A percentile compares a stretch with the other conserved stretches of the same genome.
phyloP scores from a whole-genome alignment of 306 rosid species.

The Astragalus membranaceus region DNA sequence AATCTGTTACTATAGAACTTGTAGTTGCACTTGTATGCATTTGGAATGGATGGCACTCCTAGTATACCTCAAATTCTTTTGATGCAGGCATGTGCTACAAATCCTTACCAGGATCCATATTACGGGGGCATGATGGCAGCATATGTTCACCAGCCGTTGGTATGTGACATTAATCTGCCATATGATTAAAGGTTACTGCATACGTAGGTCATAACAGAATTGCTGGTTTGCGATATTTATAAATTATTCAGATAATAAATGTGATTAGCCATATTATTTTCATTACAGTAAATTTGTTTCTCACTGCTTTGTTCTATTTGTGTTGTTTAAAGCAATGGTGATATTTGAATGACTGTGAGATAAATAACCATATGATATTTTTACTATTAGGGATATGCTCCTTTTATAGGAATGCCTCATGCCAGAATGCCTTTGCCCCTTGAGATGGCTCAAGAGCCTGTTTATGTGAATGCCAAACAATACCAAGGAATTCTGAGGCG shows the following conservation, averaged over 20 bases:
- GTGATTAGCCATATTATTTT: background rate
- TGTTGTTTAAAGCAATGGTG: background rate
- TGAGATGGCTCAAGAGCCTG: slow-evolving; percentile 98
- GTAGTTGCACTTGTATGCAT: slow-evolving; percentile 18
- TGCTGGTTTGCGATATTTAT: background rate
- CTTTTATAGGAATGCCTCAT: slow-evolving; percentile 84
- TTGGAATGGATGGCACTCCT: slow-evolving; percentile 26
- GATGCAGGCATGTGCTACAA: slow-evolving; percentile 83
- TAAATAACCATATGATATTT: slow-evolving; percentile 8
- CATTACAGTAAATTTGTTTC: background rate
- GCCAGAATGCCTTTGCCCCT: slow-evolving; percentile 95
- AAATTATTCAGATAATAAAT: background rate
- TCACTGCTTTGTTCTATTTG: background rate
- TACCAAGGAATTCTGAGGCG: slow-evolving; percentile 95
- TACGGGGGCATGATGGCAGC: slow-evolving; percentile 86
- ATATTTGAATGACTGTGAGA: background rate
- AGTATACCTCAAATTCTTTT: slow-evolving; percentile 31
- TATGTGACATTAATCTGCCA: slow-evolving; percentile 30
- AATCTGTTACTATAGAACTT: slow-evolving; percentile 9
- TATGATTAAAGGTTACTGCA: background rate
- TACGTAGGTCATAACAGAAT: background rate
- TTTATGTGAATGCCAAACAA: slow-evolving; percentile 94
- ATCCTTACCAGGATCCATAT: slow-evolving; percentile 83
- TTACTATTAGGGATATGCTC: slow-evolving; percentile 68
- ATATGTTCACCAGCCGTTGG: slow-evolving; percentile 81